A percentile compares a stretch with the other conserved stretches of the same genome.
Conservation (phyloP, 1,139 yeast genomes). For the Kodamaea sp. region DNA sequence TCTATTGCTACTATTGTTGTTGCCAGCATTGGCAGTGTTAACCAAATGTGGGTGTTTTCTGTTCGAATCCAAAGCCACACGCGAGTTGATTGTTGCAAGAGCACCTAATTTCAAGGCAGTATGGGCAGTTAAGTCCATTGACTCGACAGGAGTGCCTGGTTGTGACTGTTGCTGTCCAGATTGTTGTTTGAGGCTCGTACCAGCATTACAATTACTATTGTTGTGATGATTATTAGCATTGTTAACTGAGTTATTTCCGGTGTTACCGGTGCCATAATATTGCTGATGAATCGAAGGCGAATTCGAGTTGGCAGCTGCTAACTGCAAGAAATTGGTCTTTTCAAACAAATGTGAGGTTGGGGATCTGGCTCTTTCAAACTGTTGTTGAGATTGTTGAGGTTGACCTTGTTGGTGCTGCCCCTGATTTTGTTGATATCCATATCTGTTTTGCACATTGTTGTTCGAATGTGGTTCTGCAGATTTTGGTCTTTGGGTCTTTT, state of each 20-base stretch:
- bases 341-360: constrained; percentile 46
- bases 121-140: constrained; percentile 39
- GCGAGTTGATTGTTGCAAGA: constrained; percentile 56
- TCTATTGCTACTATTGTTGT: constrained; percentile 9
- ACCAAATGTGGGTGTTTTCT: constrained; percentile 30
- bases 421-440: constrained; percentile 2
- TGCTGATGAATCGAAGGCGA: constrained; percentile 23
- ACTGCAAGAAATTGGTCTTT: constrained; percentile 43
- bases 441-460: constrained; percentile 3
- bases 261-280: constrained; percentile 7
- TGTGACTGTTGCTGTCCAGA: constrained; percentile 6
- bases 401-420: constrained; percentile 5
- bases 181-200: constrained; percentile 7
- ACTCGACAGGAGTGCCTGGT: constrained; percentile 13
- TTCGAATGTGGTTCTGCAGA: constrained; percentile 39
- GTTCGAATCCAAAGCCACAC: constrained; percentile 57
- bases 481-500: constrained; percentile 36
- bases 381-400: constrained; percentile 19
- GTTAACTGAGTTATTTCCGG: constrained; percentile 8
- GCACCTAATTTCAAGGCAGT: constrained; percentile 57
- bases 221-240: constrained; percentile 12
- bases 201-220: constrained; percentile 2
- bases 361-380: constrained; percentile 37
- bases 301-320: constrained; percentile 37
- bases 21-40: constrained; percentile 9